Percentiles rank a stretch among this genome's conserved stretches.
phyloP scores from a whole-genome alignment of 1,139 yeast species.

The Suhomyces terraborum region DNA sequence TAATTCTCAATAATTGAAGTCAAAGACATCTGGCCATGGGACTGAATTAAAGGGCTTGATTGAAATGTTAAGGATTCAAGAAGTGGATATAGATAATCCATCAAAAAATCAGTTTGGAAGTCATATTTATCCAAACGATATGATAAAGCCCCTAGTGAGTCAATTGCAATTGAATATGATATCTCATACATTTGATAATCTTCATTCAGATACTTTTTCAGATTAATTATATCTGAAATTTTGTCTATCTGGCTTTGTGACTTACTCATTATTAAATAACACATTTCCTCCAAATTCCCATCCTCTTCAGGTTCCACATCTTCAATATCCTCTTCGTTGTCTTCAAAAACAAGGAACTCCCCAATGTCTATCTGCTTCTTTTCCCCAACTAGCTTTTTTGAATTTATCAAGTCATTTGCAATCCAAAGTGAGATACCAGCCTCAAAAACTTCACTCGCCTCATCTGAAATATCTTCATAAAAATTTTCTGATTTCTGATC shows the following conservation, averaged over 20 bases:
- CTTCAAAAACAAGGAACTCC: conserved; percentile 29
- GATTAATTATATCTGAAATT: conserved; percentile 13
- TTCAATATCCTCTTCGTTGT: conserved; percentile 10
- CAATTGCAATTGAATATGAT: conserved; percentile 35
- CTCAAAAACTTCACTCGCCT: background rate
- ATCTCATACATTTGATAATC: conserved; percentile 20
- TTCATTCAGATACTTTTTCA: background rate
- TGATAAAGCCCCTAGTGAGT: conserved; percentile 33
- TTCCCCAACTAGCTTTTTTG: conserved; percentile 3
- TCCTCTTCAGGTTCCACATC: conserved; percentile 12
- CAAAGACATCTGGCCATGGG: conserved; percentile 32
- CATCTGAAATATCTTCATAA: background rate
- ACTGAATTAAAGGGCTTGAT: conserved; percentile 31
- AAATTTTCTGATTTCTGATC: conserved; percentile 2
- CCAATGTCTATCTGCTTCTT: conserved; percentile 17
- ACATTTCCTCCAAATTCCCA: conserved; percentile 19
- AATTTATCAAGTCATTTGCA: conserved; percentile 23
- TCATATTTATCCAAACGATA: conserved; percentile 27
- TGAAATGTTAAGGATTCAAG: conserved; percentile 39
- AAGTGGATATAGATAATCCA: conserved; percentile 36
- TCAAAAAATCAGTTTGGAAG: conserved; percentile 34
- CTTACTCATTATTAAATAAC: conserved; percentile 27
- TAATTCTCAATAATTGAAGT: conserved; percentile 50
- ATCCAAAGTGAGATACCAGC: conserved; percentile 33
- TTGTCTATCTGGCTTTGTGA: conserved; percentile 31